Conservation (phyloP, 306 rosid genomes). For the Prosopis cineraria region DNA sequence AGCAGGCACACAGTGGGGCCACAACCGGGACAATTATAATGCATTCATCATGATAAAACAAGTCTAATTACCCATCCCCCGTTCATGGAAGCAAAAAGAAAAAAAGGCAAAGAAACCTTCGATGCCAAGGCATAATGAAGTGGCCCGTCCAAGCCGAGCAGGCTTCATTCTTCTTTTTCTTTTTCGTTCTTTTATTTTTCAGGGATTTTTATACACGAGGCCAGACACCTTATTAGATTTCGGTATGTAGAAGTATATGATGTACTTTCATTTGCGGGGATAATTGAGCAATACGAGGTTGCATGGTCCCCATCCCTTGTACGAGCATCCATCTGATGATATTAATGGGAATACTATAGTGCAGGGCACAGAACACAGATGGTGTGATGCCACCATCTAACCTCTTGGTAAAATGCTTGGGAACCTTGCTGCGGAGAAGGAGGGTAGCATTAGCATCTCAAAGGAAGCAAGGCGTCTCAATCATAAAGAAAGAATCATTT, state of each 20-base stretch:
- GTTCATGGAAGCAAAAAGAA: background rate
- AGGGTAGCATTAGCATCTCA: constrained; percentile 31
- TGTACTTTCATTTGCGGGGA: background rate
- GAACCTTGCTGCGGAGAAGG: background rate
- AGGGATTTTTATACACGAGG: background rate
- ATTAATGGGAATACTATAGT: constrained; percentile 4
- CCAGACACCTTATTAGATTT: background rate
- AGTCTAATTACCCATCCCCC: background rate
- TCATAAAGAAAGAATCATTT: constrained; percentile 38
- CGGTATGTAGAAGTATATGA: background rate
- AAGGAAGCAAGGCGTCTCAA: constrained; percentile 39
- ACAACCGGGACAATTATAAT: background rate
- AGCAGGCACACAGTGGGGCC: background rate
- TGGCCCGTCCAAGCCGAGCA: background rate
- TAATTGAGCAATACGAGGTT: background rate
- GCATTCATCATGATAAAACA: background rate
- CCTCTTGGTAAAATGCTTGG: background rate
- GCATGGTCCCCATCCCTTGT: constrained; percentile 29
- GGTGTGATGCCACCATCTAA: constrained; percentile 7
- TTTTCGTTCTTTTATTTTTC: background rate
- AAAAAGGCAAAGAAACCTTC: background rate
- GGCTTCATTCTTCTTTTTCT: background rate
- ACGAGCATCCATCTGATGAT: background rate
- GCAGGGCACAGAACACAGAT: background rate
- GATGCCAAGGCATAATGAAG: background rate